phyloP scores from a whole-genome alignment of 2,329 filamentous ascomycete genomes.

The Chrysosporium queenslandicum region DNA sequence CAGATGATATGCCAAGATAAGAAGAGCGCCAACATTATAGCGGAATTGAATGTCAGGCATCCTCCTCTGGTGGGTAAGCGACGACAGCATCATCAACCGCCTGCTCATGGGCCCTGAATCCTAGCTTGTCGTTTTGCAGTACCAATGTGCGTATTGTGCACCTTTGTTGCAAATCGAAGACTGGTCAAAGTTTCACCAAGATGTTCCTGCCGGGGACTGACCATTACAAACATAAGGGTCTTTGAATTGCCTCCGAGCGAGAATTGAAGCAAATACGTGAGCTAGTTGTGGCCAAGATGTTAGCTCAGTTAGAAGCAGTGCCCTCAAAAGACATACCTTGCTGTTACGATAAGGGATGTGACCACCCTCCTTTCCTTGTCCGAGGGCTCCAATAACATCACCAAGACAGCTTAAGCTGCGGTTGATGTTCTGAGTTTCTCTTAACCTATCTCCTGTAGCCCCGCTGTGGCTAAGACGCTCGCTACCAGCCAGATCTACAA shows the following conservation, averaged over 20 bases:
- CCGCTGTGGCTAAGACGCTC: slow-evolving; percentile 82
- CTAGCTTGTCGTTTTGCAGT: slow-evolving; percentile 53
- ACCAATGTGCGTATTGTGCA: slow-evolving; percentile 78
- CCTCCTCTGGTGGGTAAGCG: slow-evolving; percentile 10
- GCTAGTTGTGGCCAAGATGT: slow-evolving; percentile 34
- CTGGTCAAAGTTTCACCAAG: slow-evolving; percentile 88
- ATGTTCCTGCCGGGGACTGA: slow-evolving; percentile 82
- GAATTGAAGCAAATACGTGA: slow-evolving; percentile 91
- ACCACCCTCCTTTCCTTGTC: slow-evolving; percentile 61
- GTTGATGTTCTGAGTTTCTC: slow-evolving; percentile 96
- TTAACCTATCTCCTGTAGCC: slow-evolving; percentile 74
- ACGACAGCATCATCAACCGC: background rate
- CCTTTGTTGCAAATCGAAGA: slow-evolving; percentile 91
- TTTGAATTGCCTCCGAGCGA: slow-evolving; percentile 91
- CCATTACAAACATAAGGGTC: slow-evolving; percentile 99
- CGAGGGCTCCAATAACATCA: slow-evolving; percentile 90
- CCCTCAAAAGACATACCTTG: slow-evolving; percentile 49
- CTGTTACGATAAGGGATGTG: slow-evolving; percentile 94
- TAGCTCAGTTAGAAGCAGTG: background rate
- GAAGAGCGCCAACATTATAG: background rate
- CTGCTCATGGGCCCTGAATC: slow-evolving; percentile 24
- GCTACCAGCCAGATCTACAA: slow-evolving; percentile 89
- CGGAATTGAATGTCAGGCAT: slow-evolving; percentile 17
- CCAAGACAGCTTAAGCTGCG: slow-evolving; percentile 83
- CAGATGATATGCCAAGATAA: slow-evolving; percentile 9